Conservation (phyloP, 2,329 filamentous ascomycete genomes). For the Tolypocladium paradoxum region DNA sequence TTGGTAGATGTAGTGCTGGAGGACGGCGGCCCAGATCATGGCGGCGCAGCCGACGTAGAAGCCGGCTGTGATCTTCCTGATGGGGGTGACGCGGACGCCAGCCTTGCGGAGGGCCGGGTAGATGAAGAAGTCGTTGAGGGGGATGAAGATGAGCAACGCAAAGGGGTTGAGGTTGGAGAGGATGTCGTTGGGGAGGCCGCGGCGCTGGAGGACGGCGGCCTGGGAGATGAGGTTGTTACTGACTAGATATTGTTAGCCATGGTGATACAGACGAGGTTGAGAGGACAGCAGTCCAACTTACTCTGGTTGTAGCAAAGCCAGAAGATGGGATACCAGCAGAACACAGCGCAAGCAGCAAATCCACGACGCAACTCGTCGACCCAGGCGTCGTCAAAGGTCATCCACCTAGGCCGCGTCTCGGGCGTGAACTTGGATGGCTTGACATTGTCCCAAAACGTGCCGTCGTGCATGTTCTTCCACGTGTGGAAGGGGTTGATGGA, state of each 20-base stretch:
- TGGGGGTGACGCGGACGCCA: conserved; percentile 58
- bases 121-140: conserved; percentile 54
- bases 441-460: conserved; percentile 44
- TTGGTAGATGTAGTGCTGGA: conserved; percentile 55
- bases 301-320: conserved; percentile 48
- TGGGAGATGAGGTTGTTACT: conserved; percentile 52
- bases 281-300: neutral
- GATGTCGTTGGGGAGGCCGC: conserved; percentile 68
- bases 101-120: conserved; percentile 57
- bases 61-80: conserved; percentile 63
- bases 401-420: conserved; percentile 53
- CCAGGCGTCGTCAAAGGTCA: conserved; percentile 77
- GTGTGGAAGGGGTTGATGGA: conserved; percentile 47
- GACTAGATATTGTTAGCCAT: conserved; percentile 14
- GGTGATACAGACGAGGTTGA: neutral
- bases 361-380: conserved; percentile 68
- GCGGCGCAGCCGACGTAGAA: conserved; percentile 55
- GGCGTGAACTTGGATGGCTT: conserved; percentile 55
- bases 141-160: conserved; percentile 64
- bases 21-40: conserved; percentile 46
- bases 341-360: conserved; percentile 58
- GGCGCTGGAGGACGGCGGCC: conserved; percentile 52
- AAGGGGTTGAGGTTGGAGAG: conserved; percentile 68
- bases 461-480: neutral
- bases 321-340: conserved; percentile 57